Conservation (phyloP, 1,284 basidiomycete species). For the Heterobasidion parviporum region DNA sequence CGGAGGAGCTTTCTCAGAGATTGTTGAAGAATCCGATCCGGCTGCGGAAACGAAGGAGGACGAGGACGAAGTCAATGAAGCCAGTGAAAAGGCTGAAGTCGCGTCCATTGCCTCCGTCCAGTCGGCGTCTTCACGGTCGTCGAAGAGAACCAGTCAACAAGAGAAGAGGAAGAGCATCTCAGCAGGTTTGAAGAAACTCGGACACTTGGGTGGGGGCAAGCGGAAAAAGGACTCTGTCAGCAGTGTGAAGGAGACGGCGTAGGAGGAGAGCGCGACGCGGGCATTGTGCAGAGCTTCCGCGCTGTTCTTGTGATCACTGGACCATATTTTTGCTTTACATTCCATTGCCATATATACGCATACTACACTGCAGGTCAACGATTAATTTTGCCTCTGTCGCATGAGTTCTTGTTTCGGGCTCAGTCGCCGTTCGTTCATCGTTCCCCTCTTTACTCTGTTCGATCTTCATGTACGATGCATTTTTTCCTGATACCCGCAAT, state of each 20-base stretch:
- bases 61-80: not conserved
- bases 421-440: not conserved
- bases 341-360: constrained; percentile 3
- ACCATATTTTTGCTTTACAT: constrained; percentile 10
- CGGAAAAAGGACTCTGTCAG: constrained; percentile 47
- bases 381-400: constrained; percentile 1
- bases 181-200: constrained; percentile 47
- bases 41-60: constrained; percentile 3
- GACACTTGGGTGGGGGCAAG: constrained; percentile 31
- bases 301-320: constrained; percentile 7
- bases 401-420: not conserved
- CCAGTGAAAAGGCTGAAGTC: not conserved
- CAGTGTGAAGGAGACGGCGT: constrained; percentile 20
- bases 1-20: constrained; percentile 26
- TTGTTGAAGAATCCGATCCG: not conserved
- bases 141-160: not conserved
- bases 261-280: not conserved
- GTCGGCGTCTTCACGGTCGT: not conserved
- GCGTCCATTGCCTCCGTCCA: not conserved
- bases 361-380: constrained; percentile 12
- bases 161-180: constrained; percentile 15
- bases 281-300: not conserved
- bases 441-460: constrained; percentile 5
- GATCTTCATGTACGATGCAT: not conserved
- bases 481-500: constrained; percentile 10